phyloP scores from a whole-genome alignment of 371 early-diverging fungal genomes.

The Amoeboaphelidium protococcarum region DNA sequence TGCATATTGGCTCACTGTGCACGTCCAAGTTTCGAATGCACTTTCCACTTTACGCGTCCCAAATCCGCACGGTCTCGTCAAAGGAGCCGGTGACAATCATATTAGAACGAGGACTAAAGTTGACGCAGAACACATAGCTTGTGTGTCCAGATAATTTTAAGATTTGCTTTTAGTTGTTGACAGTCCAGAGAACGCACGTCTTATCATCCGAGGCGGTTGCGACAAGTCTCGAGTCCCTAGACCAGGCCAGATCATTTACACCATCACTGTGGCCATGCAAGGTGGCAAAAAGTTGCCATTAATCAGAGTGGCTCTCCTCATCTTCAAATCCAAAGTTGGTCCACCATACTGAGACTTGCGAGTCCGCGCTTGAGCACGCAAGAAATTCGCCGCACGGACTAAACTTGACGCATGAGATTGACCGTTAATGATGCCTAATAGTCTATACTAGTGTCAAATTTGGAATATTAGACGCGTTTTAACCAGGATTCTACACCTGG shows the following conservation, averaged over 20 bases:
- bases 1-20: too few species aligned
- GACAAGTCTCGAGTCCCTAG: slow-evolving; percentile 54
- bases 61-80: slow-evolving; percentile 84
- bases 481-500: too few species aligned
- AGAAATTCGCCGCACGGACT: too few species aligned
- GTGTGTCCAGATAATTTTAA: slow-evolving; percentile 36
- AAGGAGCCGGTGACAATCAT: slow-evolving; percentile 89
- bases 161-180: slow-evolving; percentile 26
- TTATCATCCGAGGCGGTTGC: slow-evolving; percentile 86
- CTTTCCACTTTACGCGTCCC: slow-evolving; percentile 73
- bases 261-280: slow-evolving; percentile 76
- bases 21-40: too few species aligned
- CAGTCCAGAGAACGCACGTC: slow-evolving; percentile 68
- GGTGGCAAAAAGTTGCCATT: slow-evolving; percentile 52
- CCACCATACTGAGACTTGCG: too few species aligned
- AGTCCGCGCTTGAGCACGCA: too few species aligned
- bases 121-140: slow-evolving; percentile 86
- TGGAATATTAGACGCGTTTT: too few species aligned
- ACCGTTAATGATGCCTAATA: too few species aligned
- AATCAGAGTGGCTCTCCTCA: too few species aligned
- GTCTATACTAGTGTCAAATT: too few species aligned
- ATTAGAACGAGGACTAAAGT: slow-evolving; percentile 75
- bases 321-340: too few species aligned
- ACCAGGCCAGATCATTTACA: slow-evolving; percentile 87
- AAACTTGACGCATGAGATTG: too few species aligned